A percentile compares a stretch with the other conserved stretches of the same genome.
Conservation (phyloP, 352 stramenopile species). For the Thalassiosira livingstoniorum region DNA sequence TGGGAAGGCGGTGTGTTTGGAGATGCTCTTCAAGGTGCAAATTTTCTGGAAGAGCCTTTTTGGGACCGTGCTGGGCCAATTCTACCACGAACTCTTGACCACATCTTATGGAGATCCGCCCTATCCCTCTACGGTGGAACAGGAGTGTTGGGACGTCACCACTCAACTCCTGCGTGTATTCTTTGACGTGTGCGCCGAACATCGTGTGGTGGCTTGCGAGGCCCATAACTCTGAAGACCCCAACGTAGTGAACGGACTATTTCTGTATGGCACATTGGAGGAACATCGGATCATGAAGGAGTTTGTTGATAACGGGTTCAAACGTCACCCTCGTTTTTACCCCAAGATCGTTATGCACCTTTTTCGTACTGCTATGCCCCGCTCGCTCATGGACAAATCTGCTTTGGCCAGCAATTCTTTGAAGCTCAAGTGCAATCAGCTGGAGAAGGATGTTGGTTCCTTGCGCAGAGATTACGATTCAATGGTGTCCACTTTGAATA, state of each 20-base stretch:
- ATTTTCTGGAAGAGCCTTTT: not conserved
- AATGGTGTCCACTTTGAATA: too few species aligned
- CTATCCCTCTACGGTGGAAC: not conserved
- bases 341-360: not conserved
- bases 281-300: conserved; percentile 2
- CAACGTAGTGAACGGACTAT: not conserved
- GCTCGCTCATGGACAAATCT: too few species aligned
- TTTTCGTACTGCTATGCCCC: too few species aligned
- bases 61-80: not conserved
- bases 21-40: not conserved
- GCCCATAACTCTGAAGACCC: too few species aligned
- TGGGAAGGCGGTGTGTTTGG: not conserved
- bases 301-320: not conserved
- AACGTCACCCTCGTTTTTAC: not conserved
- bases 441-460: too few species aligned
- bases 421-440: too few species aligned
- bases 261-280: not conserved
- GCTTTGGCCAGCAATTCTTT: too few species aligned
- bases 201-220: not conserved
- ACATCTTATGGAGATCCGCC: not conserved
- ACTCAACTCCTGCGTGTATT: not conserved
- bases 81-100: not conserved
- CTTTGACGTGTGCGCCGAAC: not conserved
- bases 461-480: too few species aligned
- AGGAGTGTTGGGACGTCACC: not conserved